phyloP scores from a whole-genome alignment of 108 stramenopile genomes.

The Cafeteria roenbergensis region DNA sequence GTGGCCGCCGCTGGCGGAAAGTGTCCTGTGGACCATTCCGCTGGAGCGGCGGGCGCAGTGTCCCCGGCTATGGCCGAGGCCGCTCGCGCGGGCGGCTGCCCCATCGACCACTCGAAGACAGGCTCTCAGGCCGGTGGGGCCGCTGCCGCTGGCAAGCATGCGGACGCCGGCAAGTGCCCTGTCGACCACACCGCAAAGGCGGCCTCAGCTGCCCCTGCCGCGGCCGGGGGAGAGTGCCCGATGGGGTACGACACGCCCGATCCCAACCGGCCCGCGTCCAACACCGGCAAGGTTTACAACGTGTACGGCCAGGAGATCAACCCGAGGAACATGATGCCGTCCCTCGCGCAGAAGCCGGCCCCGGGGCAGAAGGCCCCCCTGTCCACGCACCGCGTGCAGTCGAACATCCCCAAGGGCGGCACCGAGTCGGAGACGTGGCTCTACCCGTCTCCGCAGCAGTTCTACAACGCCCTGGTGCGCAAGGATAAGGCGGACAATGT shows the following conservation, averaged over 20 bases:
- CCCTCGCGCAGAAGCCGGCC: slow-evolving; percentile 25
- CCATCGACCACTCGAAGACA: background rate
- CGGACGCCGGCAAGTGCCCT: background rate
- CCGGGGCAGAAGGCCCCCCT: slow-evolving; percentile 46
- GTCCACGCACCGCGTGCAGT: slow-evolving; percentile 61
- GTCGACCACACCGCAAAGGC: slow-evolving; percentile 9
- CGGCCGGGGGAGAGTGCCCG: background rate
- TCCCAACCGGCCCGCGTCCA: background rate
- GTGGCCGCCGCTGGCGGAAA: no score
- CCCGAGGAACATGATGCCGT: slow-evolving; percentile 88
- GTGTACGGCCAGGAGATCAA: slow-evolving; percentile 92
- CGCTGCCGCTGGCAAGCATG: background rate
- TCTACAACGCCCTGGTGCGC: slow-evolving; percentile 86
- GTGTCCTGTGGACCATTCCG: no score
- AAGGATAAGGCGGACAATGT: slow-evolving; percentile 77
- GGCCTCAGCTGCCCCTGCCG: background rate
- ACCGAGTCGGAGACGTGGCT: slow-evolving; percentile 61
- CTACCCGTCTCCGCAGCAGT: slow-evolving; percentile 92
- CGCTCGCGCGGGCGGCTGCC: slow-evolving; percentile 13
- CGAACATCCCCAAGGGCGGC: slow-evolving; percentile 74
- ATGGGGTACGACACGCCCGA: background rate
- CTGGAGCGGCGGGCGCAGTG: no score
- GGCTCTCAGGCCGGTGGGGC: background rate
- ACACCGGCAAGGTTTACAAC: slow-evolving; percentile 55
- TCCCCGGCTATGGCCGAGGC: no score